phyloP scores from a whole-genome alignment of 139 green algal genomes.

The Micromonas pusilla region DNA sequence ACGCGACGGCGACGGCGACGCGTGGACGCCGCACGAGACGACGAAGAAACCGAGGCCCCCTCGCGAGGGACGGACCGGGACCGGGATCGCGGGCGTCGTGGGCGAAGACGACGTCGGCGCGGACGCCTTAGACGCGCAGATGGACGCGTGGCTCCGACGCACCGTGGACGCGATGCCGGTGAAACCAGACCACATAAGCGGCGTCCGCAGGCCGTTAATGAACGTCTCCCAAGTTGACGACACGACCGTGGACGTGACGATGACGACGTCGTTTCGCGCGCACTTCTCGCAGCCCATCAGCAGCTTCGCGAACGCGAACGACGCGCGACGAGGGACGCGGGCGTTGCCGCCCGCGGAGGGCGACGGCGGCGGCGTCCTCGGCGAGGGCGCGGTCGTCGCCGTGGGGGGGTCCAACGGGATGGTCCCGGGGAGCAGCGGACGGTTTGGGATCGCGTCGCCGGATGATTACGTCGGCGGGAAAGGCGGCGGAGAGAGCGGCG shows the following conservation, averaged over 20 bases:
- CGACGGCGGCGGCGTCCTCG: no score
- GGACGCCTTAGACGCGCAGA: neutral
- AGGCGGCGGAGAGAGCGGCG: neutral
- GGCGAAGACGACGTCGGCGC: no score
- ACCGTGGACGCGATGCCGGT: constrained; percentile 7
- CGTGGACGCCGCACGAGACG: no score
- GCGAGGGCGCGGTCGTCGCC: no score
- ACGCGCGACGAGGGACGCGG: no score
- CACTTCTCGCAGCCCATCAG: constrained; percentile 16
- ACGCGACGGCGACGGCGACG: no score
- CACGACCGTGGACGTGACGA: constrained; percentile 23
- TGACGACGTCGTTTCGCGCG: constrained; percentile 21
- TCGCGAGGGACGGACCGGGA: no score
- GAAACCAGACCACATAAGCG: constrained; percentile 1
- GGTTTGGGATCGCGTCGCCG: neutral
- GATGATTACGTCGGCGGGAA: neutral
- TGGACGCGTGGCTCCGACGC: neutral
- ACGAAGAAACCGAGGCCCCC: no score
- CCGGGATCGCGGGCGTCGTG: no score
- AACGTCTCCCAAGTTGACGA: constrained; percentile 10
- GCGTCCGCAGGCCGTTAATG: constrained; percentile 5
- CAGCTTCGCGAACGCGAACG: neutral
- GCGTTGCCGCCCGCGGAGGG: no score
- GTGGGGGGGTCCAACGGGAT: no score
- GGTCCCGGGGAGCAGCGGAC: neutral